These are phyloP conservation scores for Blastobotrys capitulatus DNA, from an alignment of 1,139 yeast species.

Conservation along the genomic window DNA sequence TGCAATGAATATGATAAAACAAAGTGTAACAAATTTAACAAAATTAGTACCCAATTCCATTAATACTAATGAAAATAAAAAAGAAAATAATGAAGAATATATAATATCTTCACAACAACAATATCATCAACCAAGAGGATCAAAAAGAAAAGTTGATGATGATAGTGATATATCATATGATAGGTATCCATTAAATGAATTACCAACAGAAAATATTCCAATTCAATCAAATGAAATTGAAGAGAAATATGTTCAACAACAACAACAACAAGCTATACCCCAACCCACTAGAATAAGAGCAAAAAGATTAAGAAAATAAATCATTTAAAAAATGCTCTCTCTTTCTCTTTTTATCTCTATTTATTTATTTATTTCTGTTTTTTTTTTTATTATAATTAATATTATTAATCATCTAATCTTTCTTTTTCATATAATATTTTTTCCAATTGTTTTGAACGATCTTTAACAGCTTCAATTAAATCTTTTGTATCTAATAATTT, in stretches of 20 bases:
- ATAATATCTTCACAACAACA: neutral
- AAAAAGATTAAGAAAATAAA: slow-evolving; percentile 3
- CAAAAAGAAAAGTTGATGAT: slow-evolving; percentile 7
- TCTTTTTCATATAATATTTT: slow-evolving; percentile 6
- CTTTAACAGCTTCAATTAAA: slow-evolving; percentile 20
- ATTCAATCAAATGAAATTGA: neutral
- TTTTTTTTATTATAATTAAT: neutral
- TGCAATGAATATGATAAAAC: slow-evolving; percentile 4
- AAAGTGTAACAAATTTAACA: neutral
- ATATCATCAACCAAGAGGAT: neutral
- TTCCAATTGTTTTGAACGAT: slow-evolving; percentile 23
- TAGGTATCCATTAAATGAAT: slow-evolving; percentile 11
- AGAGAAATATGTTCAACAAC: neutral
- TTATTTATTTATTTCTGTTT: neutral
- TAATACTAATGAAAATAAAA: neutral
- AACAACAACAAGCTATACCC: neutral
- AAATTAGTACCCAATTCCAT: neutral
- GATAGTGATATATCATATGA: neutral
- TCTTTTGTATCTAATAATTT: slow-evolving; percentile 14
- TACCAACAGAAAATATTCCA: slow-evolving; percentile 10
- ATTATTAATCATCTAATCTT: neutral
- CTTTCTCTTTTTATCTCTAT: neutral
- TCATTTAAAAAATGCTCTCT: neutral
- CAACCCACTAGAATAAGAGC: neutral
- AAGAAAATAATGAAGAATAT: neutral